Evolutionary conservation across 495 filamentous ascomycete species (phyloP), one percentile per base, ranked within the genome.

Genomic region (Aspergillus wentii): DNA sequence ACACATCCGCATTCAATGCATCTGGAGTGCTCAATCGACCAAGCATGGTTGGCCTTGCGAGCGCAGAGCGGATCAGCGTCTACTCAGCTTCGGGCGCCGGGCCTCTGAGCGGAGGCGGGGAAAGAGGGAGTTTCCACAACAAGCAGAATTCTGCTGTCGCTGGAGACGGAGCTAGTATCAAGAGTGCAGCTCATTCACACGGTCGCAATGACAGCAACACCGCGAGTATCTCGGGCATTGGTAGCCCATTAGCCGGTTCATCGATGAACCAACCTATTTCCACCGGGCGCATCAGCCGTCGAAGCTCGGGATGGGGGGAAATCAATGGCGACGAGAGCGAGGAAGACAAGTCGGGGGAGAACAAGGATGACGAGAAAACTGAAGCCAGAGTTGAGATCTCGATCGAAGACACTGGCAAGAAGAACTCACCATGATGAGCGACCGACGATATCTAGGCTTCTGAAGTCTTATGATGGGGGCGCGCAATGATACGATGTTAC

Each of bases 121-220:
- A 95, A 51, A 71, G 89, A 19, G 86, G 83, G 50, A 92, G 86
- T 60, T 80, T 86, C 44, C 86, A 94, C 51, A 75, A 85, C 8
- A 66, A 66, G 26, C 87, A 88, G 57, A 82, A 81, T 58, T 70
- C 57, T 34, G 38, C 71, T 29, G 51, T 52, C 38, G 48, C 64
- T 3, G 80, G 76, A n/a, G 88, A 94, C 47, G 84, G 78, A 0
- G 76, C 79, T 1, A 95, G 89, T 50, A 69, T 94, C 9, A 73
- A 85, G 20, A 94, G 88, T 48, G 87, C 81, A 1, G 54, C 83
- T 4, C 54, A 88, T 9, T 85, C 86, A 0, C 89, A 95, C 53
- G 74, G 75, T 3, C 72, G 86, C 33, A 83, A 86, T 40, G 89
- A 94, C 49, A 94, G 88, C 52, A 78, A 88, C 17, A 82, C 73